These are phyloP conservation scores for Colletotrichum sp. DNA, from an alignment of 2,329 filamentous ascomycete species.

Conservation along the genomic window DNA sequence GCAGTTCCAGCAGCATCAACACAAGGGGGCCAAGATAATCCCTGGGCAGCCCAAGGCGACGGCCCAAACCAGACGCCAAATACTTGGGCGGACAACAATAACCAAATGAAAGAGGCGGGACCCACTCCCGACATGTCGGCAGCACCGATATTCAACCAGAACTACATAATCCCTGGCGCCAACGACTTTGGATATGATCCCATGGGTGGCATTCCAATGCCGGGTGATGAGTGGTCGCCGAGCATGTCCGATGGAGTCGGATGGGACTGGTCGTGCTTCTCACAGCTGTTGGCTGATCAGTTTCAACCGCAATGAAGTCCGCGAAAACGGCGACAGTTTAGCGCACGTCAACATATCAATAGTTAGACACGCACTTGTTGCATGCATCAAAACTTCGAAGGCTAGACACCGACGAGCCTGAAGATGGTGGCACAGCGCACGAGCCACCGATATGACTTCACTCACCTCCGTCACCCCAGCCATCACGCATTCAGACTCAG, in stretches of 20 bases:
- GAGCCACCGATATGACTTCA: neutral
- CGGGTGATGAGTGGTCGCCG: slow-evolving; percentile 2
- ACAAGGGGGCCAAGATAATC: neutral
- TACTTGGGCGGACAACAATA: neutral
- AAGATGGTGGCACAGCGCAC: neutral
- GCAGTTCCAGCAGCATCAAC: neutral
- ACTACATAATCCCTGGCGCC: neutral
- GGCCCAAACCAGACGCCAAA: neutral
- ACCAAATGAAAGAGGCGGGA: neutral
- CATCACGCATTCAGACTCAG: neutral
- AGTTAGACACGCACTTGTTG: accelerated
- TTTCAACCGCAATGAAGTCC: neutral
- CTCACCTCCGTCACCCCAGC: accelerated
- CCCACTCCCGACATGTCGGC: neutral
- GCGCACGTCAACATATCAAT: neutral
- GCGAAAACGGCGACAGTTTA: neutral
- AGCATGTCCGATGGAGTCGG: slow-evolving; percentile 4
- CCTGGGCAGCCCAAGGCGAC: neutral
- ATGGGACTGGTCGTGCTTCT: slow-evolving; percentile 16
- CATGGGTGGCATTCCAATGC: neutral
- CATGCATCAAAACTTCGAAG: accelerated
- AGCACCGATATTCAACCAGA: neutral
- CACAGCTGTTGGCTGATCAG: neutral
- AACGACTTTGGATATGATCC: neutral
- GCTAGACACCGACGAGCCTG: neutral